Percentiles rank a stretch among this genome's conserved stretches.
phyloP scores from a whole-genome alignment of 208 protist genomes.

The Crithidia expoeki region DNA sequence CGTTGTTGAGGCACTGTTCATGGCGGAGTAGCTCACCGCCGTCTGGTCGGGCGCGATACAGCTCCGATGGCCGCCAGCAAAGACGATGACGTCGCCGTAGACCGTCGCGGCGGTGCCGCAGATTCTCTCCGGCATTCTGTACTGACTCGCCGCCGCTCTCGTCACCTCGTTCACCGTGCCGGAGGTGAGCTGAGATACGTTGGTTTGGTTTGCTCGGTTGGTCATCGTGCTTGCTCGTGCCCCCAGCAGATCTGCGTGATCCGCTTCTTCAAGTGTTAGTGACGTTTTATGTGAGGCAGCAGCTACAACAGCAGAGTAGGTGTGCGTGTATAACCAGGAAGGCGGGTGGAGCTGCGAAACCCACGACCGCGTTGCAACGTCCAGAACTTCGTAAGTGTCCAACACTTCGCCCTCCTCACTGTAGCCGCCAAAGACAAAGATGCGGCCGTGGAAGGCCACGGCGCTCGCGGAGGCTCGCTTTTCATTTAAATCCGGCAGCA shows the following conservation, averaged over 20 bases:
- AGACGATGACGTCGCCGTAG: conserved; percentile 36
- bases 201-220: too few species aligned
- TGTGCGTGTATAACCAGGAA: conserved; percentile 9
- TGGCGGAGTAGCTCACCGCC: conserved; percentile 37
- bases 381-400: conserved; percentile 51
- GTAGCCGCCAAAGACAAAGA: conserved; percentile 64
- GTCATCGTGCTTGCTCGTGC: too few species aligned
- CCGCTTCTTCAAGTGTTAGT: too few species aligned
- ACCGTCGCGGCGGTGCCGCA: conserved; percentile 37
- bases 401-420: conserved; percentile 37
- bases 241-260: too few species aligned
- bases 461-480: conserved; percentile 41
- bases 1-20: conserved; percentile 38
- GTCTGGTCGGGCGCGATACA: conserved; percentile 40
- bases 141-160: conserved; percentile 8
- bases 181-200: background rate
- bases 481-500: conserved; percentile 38
- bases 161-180: background rate
- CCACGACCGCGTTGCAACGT: conserved; percentile 39
- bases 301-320: background rate
- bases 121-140: conserved; percentile 43
- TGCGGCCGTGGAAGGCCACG: conserved; percentile 23
- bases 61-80: conserved; percentile 41
- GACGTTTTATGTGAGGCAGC: too few species aligned
- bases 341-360: conserved; percentile 17